Evolutionary conservation across 495 filamentous ascomycete genomes (phyloP).

Genomic region (Trichocladium uniseriatum): DNA sequence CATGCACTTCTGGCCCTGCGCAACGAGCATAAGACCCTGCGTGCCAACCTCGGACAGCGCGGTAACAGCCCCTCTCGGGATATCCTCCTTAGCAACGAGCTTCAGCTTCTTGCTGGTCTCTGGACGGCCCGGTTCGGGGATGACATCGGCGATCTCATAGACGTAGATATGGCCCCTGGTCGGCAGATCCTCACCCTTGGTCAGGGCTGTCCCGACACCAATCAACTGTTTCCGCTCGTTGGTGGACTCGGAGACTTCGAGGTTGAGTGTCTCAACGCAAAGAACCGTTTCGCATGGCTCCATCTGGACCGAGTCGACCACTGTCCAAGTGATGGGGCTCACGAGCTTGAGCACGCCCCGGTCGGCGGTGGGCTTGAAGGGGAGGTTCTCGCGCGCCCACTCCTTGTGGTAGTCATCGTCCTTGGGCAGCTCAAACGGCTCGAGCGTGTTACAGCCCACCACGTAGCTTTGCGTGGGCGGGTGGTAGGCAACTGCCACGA

Average conservation of each 20-base stretch:
- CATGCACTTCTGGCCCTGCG: constrained; percentile 96
- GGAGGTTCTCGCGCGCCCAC: constrained; percentile 57
- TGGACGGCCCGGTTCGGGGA: constrained; percentile 74
- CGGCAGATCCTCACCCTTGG: constrained; percentile 80
- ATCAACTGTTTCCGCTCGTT: constrained; percentile 74
- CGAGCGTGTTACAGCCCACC: constrained; percentile 54
- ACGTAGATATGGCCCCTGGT: constrained; percentile 81
- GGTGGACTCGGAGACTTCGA: constrained; percentile 84
- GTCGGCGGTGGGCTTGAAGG: constrained; percentile 58
- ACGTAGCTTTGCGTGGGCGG: constrained; percentile 64
- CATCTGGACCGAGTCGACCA: constrained; percentile 65
- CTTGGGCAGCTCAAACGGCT: constrained; percentile 71
- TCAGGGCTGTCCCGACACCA: constrained; percentile 73
- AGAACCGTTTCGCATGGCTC: constrained; percentile 67
- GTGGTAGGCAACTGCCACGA: constrained; percentile 69
- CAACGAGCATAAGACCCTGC: constrained; percentile 81
- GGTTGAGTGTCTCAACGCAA: constrained; percentile 69
- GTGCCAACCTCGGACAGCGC: constrained; percentile 79
- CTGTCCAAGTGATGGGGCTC: constrained; percentile 61
- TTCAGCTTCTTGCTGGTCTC: constrained; percentile 80
- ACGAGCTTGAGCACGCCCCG: constrained; percentile 64
- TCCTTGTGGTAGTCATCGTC: constrained; percentile 75
- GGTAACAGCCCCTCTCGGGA: constrained; percentile 83
- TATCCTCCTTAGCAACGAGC: constrained; percentile 77
- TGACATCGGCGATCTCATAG: constrained; percentile 82